These are phyloP conservation scores for Aspergillus sclerotiicarbonarius DNA, from an alignment of 495 filamentous ascomycete species.

Conservation along the genomic window DNA sequence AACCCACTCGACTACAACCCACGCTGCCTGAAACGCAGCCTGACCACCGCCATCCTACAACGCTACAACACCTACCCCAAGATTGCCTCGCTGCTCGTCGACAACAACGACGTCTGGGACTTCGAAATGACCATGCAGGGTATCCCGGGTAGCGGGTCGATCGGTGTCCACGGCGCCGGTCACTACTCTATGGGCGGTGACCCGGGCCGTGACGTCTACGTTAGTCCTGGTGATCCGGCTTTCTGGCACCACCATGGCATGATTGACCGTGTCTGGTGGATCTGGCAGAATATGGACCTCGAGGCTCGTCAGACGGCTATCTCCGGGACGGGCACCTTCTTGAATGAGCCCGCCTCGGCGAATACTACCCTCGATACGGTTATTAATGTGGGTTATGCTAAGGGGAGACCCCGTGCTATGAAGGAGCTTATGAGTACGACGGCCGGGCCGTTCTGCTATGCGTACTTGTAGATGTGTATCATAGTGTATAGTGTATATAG, in stretches of 20 bases:
- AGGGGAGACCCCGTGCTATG: slow-evolving; percentile 37
- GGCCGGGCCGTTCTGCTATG: slow-evolving; percentile 56
- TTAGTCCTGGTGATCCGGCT: slow-evolving; percentile 60
- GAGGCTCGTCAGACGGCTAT: slow-evolving; percentile 42
- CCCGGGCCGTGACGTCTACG: slow-evolving; percentile 57
- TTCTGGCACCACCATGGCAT: slow-evolving; percentile 71
- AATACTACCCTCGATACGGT: slow-evolving; percentile 36
- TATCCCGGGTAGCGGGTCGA: slow-evolving; percentile 41
- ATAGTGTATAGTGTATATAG: too few relatives aligned
- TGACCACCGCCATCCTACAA: slow-evolving; percentile 39
- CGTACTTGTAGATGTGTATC: slow-evolving; percentile 36
- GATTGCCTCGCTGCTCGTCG: slow-evolving; percentile 44
- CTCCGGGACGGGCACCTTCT: slow-evolving; percentile 51
- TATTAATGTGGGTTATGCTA: slow-evolving; percentile 43
- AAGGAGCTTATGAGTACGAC: slow-evolving; percentile 49
- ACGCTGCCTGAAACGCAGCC: slow-evolving; percentile 58
- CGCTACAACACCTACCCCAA: slow-evolving; percentile 52
- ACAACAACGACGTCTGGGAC: slow-evolving; percentile 41
- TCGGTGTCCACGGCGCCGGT: slow-evolving; percentile 62
- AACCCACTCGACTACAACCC: slow-evolving; percentile 52
- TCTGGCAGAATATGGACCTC: slow-evolving; percentile 64
- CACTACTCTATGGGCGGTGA: slow-evolving; percentile 65
- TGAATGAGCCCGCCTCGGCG: slow-evolving; percentile 48
- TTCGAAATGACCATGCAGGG: slow-evolving; percentile 57
- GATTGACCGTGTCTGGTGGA: slow-evolving; percentile 69